Percentiles rank a stretch among this genome's conserved stretches.
phyloP scores from a whole-genome alignment of 2,329 filamentous ascomycete genomes.

The Cryphonectria carpinicola region DNA sequence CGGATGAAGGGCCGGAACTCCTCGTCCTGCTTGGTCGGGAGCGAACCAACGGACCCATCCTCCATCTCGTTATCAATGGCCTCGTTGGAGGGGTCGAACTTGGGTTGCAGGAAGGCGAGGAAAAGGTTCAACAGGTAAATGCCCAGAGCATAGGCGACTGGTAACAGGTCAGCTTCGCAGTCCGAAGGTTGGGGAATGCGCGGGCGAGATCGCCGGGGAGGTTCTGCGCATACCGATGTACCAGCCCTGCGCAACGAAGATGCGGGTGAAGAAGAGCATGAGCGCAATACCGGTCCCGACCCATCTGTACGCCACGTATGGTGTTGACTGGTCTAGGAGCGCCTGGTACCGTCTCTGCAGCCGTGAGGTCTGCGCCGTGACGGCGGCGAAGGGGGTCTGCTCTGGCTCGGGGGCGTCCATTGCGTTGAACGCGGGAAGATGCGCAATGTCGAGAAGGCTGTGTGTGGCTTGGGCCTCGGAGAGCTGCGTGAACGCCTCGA shows the following conservation, averaged over 20 bases:
- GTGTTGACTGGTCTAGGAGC: conserved; percentile 91
- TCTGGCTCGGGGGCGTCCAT: conserved; percentile 92
- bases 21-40: conserved; percentile 95
- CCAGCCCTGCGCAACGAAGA: conserved; percentile 94
- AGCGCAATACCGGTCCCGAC: conserved; percentile 77
- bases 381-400: conserved; percentile 87
- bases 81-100: conserved; percentile 97
- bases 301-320: conserved; percentile 90
- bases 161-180: conserved; percentile 27
- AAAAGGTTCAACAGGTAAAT: conserved; percentile 99
- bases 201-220: not conserved
- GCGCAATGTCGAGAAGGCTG: not conserved
- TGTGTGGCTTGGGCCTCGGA: conserved; percentile 3
- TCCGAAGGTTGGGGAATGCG: not conserved
- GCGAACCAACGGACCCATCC: conserved; percentile 78
- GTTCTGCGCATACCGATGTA: conserved; percentile 77
- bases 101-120: conserved; percentile 96
- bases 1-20: conserved; percentile 98
- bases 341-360: conserved; percentile 89
- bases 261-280: conserved; percentile 82
- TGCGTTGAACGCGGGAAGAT: conserved; percentile 21
- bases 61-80: conserved; percentile 92
- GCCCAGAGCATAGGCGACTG: conserved; percentile 94
- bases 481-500: not conserved
- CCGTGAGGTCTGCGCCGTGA: conserved; percentile 81